A percentile compares a stretch with the other conserved stretches of the same genome.
Evolutionary conservation across 1,139 yeast species (phyloP).

Genomic region (Geotrichum europaeum): DNA sequence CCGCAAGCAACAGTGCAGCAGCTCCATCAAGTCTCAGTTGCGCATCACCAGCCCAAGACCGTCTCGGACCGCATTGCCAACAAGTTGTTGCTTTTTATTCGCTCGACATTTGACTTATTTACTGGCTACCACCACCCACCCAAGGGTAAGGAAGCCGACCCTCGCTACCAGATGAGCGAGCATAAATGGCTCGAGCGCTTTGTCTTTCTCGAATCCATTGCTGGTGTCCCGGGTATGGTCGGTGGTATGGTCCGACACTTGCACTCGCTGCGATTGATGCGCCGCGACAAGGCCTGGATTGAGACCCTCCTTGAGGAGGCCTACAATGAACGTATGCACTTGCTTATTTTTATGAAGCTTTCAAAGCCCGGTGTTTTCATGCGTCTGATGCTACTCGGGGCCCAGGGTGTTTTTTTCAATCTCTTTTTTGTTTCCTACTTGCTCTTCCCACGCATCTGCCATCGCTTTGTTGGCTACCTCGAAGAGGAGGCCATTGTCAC

Average conservation of each 20-base stretch:
- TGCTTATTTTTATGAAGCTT: slow-evolving; percentile 60
- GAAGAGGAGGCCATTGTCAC: slow-evolving; percentile 78
- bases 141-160: slow-evolving; percentile 39
- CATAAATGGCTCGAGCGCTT: slow-evolving; percentile 63
- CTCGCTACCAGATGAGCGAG: slow-evolving; percentile 53
- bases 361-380: slow-evolving; percentile 62
- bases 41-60: slow-evolving; percentile 49
- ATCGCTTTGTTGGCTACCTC: slow-evolving; percentile 70
- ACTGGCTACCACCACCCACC: slow-evolving; percentile 60
- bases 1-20: slow-evolving; percentile 8
- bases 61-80: slow-evolving; percentile 51
- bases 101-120: slow-evolving; percentile 51
- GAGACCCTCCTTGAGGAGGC: slow-evolving; percentile 73
- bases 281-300: slow-evolving; percentile 70
- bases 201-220: slow-evolving; percentile 64
- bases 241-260: slow-evolving; percentile 66
- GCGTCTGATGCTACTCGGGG: slow-evolving; percentile 49
- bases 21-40: slow-evolving; percentile 35
- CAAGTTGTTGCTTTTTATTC: slow-evolving; percentile 41
- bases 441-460: slow-evolving; percentile 58
- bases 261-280: slow-evolving; percentile 53
- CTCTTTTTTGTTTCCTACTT: slow-evolving; percentile 58
- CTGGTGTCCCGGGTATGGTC: slow-evolving; percentile 77
- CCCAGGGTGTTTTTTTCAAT: slow-evolving; percentile 70
- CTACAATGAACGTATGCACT: slow-evolving; percentile 73